These are phyloP conservation scores for Ustilago crameri DNA, from an alignment of 1,284 basidiomycete species.

Conservation along the genomic window DNA sequence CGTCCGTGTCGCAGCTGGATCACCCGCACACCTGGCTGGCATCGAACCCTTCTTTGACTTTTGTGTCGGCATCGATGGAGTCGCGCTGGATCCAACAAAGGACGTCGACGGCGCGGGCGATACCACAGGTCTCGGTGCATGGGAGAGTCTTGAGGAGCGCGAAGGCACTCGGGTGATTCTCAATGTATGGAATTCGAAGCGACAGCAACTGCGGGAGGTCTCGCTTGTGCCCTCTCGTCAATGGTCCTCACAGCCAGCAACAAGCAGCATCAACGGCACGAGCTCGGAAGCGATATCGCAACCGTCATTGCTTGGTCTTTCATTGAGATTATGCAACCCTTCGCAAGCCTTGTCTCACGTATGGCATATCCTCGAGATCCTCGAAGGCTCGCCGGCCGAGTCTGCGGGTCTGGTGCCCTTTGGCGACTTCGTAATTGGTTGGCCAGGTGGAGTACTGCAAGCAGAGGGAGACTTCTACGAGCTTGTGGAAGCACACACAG, in stretches of 20 bases:
- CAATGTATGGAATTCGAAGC: conserved; percentile 91
- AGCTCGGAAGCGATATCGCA: conserved; percentile 58
- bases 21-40: conserved; percentile 75
- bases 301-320: conserved; percentile 86
- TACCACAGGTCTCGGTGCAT: conserved; percentile 52
- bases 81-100: conserved; percentile 54
- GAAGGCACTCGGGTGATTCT: conserved; percentile 83
- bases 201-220: conserved; percentile 83
- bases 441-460: conserved; percentile 85
- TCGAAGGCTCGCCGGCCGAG: conserved; percentile 95
- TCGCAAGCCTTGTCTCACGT: conserved; percentile 69
- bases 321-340: conserved; percentile 81
- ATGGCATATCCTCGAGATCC: conserved; percentile 96
- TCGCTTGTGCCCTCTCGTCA: conserved; percentile 82
- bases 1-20: conserved; percentile 66
- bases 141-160: conserved; percentile 77
- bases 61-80: conserved; percentile 82
- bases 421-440: conserved; percentile 90
- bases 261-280: conserved; percentile 45
- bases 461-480: conserved; percentile 98
- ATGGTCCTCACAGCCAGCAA: conserved; percentile 73
- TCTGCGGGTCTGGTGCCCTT: conserved; percentile 79
- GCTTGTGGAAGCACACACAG: conserved; percentile 90
- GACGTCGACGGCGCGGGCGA: conserved; percentile 47
- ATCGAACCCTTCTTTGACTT: conserved; percentile 98